A percentile compares a stretch with the other conserved stretches of the same genome.
Conservation (phyloP, 257 asterid genomes). For the Prunella vulgaris region DNA sequence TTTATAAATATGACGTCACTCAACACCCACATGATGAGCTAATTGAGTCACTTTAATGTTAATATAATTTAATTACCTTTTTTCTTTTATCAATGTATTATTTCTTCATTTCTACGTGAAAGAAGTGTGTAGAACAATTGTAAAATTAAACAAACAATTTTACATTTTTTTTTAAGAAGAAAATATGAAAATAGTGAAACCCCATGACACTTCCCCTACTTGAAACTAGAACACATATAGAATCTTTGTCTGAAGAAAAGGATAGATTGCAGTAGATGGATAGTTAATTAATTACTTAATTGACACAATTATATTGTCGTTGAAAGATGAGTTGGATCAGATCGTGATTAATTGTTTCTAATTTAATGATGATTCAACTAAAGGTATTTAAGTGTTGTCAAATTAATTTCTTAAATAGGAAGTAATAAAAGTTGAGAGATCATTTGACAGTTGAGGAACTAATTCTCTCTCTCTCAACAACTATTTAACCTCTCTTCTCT, state of each 20-base stretch:
- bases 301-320: background rate
- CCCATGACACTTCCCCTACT: background rate
- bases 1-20: background rate
- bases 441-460: background rate
- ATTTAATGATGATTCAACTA: background rate
- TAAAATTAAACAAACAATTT: background rate
- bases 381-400: background rate
- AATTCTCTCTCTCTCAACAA: background rate
- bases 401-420: constrained; percentile 21
- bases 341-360: background rate
- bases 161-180: background rate
- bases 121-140: background rate
- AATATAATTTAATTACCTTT: too few relatives aligned
- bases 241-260: constrained; percentile 24
- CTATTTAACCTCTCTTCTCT: background rate
- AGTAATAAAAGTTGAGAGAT: constrained; percentile 19
- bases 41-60: too few relatives aligned
- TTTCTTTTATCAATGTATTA: too few relatives aligned
- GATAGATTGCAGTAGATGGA: background rate
- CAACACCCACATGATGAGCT: too few relatives aligned
- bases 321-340: background rate
- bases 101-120: constrained; percentile 19
- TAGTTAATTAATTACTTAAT: background rate
- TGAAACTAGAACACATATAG: background rate
- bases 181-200: background rate